A percentile compares a stretch with the other conserved stretches of the same genome.
phyloP scores from a whole-genome alignment of 768 basidiomycete species.

The Termitomyces sp. region DNA sequence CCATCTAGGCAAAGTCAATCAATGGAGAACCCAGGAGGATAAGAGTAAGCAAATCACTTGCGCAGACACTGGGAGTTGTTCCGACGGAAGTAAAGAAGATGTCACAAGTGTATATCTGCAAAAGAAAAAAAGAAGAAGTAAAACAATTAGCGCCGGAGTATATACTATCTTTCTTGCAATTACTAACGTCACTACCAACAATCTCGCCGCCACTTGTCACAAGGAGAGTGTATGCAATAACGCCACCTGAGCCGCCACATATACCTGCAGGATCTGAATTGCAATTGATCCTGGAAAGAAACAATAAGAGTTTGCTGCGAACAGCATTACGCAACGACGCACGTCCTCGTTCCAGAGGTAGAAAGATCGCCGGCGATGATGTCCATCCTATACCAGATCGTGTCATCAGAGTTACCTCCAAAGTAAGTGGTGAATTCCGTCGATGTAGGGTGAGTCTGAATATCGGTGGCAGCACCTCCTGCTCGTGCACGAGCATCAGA shows the following conservation, averaged over 20 bases:
- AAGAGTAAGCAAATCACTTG: not conserved
- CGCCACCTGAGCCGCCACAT: not conserved
- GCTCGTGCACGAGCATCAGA: not conserved
- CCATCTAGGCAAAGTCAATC: not conserved
- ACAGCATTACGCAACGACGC: not conserved
- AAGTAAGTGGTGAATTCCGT: not conserved
- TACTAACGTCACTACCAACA: not conserved
- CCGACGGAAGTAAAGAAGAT: not conserved
- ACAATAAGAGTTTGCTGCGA: not conserved
- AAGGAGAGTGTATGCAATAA: not conserved
- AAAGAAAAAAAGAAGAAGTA: too few species aligned
- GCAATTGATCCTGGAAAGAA: not conserved
- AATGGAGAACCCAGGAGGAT: not conserved
- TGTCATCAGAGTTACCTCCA: not conserved
- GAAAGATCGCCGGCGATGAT: not conserved
- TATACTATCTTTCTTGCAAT: too few species aligned
- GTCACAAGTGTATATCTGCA: not conserved
- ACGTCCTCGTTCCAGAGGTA: not conserved
- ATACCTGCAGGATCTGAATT: not conserved
- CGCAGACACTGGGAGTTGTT: not conserved
- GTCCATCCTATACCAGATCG: not conserved
- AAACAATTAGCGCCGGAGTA: not conserved
- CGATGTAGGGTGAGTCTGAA: not conserved
- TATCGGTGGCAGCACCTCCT: not conserved
- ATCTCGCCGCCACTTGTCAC: not conserved